Evolutionary conservation across 148 eudicot genomes (phyloP), one percentile per base, ranked within the genome.

Genomic region (Bassia scoparia): DNA sequence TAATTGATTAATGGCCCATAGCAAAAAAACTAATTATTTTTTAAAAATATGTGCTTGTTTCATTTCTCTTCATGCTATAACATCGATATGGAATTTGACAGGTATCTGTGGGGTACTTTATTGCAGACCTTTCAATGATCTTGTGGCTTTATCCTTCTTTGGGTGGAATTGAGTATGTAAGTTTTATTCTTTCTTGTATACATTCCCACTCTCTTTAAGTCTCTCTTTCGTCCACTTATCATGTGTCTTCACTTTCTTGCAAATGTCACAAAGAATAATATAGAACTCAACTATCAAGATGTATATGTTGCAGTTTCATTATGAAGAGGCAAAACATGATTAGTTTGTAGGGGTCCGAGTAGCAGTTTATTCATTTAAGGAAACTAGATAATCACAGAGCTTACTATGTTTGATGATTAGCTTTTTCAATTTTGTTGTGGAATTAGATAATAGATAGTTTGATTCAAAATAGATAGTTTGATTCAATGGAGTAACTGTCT

Each of bases 161-260:
- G 79, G 99, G 99, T 76, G 99, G 99, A 83, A 35, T 88, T 52
- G 99, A 96, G 78, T 96, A 88, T 90, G 99, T 96, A 86, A 92
- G 99, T 92, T 69, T 75, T 71, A 15, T 53, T 75, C 41, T 83
- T 38, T 38, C 68, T 70, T 11, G 37, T 64, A 7, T 70, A 7
- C 33, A 23, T 67, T 41, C 0, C 30, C 26, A 16, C 17, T 31
- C 34, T 34, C n/a, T 61, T 7, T 31, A 21, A 61, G 1, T 50
- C 9, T 67, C 23, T 44, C n/a, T 18, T 65, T 29, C 31, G 33
- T 37, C 30, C 27, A 14, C 9, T 21, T 12, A 27, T 11, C 43
- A 27, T 59, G 31, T 41, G 24, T 58, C 5, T 55, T 7, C 9
- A 24, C 48, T 41, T 1, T n/a, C 46, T 30, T 48, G 23, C 34